Conservation (phyloP, 2,329 filamentous ascomycete genomes). For the Botrytis aclada region DNA sequence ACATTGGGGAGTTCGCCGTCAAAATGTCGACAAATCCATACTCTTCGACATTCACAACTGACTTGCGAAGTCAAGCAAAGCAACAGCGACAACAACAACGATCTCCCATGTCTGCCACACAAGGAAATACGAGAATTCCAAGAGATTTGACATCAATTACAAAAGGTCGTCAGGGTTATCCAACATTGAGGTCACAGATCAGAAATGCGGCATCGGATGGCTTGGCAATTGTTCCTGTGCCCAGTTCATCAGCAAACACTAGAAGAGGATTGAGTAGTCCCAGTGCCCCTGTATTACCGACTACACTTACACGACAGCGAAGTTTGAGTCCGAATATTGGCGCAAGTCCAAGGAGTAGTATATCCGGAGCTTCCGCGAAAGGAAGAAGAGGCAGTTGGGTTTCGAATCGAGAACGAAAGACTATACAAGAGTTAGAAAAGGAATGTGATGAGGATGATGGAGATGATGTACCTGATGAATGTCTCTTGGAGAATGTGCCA, state of each 20-base stretch:
- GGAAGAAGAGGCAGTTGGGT: conserved; percentile 60
- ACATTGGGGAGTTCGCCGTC: conserved; percentile 34
- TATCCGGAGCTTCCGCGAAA: conserved; percentile 26
- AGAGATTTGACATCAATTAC: conserved; percentile 34
- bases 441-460: conserved; percentile 75
- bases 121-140: conserved; percentile 29
- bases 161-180: conserved; percentile 28
- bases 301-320: conserved; percentile 31
- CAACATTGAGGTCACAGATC: conserved; percentile 33
- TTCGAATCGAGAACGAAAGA: conserved; percentile 61
- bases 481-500: conserved; percentile 77
- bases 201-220: conserved; percentile 31
- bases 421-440: conserved; percentile 66
- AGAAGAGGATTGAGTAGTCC: conserved; percentile 31
- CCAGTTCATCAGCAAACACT: conserved; percentile 23
- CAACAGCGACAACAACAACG: conserved; percentile 27
- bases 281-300: conserved; percentile 27
- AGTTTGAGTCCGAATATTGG: conserved; percentile 34
- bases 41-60: conserved; percentile 29
- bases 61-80: conserved; percentile 30
- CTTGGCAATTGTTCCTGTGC: conserved; percentile 33
- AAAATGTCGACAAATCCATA: conserved; percentile 34
- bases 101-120: conserved; percentile 28
- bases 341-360: conserved; percentile 26
- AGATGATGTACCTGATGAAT: conserved; percentile 75